A percentile compares a stretch with the other conserved stretches of the same genome.
Conservation (phyloP, 2,329 filamentous ascomycete genomes). For the Verticillium nonalfalfae region DNA sequence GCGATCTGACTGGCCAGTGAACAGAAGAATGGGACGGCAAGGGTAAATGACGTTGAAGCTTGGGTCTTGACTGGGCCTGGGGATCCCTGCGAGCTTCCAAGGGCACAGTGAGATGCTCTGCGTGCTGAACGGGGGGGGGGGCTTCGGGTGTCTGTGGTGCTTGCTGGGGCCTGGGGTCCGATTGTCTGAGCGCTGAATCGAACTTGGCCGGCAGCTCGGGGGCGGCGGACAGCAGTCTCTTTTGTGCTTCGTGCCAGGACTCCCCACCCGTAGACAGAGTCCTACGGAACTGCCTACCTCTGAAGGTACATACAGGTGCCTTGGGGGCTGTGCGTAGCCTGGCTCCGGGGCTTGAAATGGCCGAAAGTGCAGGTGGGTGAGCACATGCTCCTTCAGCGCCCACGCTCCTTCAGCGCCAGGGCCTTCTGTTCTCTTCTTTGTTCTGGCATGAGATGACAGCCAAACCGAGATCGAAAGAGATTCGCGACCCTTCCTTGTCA, state of each 20-base stretch:
- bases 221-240: background rate
- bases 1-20: background rate
- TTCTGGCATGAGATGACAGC: background rate
- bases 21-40: background rate
- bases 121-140: background rate
- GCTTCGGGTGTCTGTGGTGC: background rate
- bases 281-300: background rate
- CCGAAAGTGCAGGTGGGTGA: background rate
- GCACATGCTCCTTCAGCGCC: too few species aligned
- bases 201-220: background rate
- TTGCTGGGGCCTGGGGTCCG: background rate
- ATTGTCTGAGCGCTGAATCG: background rate
- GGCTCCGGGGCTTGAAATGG: background rate
- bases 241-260: background rate
- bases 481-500: background rate
- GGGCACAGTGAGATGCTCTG: background rate
- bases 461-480: background rate
- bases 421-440: background rate
- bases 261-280: background rate
- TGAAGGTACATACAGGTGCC: background rate
- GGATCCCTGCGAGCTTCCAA: background rate
- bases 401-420: background rate
- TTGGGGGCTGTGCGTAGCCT: background rate
- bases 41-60: slow-evolving; percentile 2
- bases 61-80: background rate